Conservation (phyloP, 2,329 filamentous ascomycete species). For the Sclerotinia nivalis region DNA sequence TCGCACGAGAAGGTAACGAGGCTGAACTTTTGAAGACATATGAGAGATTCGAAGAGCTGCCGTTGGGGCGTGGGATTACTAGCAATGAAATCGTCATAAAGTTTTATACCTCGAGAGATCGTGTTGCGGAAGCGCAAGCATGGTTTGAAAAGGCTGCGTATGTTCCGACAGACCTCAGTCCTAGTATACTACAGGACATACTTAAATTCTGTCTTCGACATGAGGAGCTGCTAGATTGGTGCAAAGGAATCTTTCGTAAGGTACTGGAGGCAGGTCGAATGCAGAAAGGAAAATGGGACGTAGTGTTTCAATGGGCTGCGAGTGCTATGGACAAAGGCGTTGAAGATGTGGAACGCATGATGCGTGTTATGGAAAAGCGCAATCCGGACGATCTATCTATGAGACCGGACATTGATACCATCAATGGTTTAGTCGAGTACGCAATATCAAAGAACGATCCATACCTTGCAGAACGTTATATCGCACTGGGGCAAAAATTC, state of each 20-base stretch:
- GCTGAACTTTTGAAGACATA: conserved; percentile 58
- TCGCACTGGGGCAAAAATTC: conserved; percentile 64
- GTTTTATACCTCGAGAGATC: conserved; percentile 61
- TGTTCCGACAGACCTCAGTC: background rate
- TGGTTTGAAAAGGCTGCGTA: conserved; percentile 61
- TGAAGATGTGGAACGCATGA: conserved; percentile 72
- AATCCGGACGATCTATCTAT: conserved; percentile 49
- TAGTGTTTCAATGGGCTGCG: conserved; percentile 74
- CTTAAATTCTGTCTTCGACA: conserved; percentile 57
- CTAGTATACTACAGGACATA: conserved; percentile 49
- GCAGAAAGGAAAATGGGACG: conserved; percentile 64
- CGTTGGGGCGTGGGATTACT: conserved; percentile 47
- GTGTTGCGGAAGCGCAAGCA: conserved; percentile 60
- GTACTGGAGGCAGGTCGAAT: conserved; percentile 45
- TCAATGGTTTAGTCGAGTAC: conserved; percentile 75
- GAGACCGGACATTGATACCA: conserved; percentile 65
- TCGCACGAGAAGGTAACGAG: conserved; percentile 61
- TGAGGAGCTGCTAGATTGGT: conserved; percentile 63
- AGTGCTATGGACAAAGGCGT: conserved; percentile 67
- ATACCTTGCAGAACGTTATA: conserved; percentile 71
- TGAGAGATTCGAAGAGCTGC: conserved; percentile 51
- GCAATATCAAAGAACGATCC: conserved; percentile 70
- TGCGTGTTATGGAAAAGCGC: conserved; percentile 62
- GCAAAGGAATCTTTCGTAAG: conserved; percentile 57
- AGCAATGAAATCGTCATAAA: conserved; percentile 58